Evolutionary conservation across 768 basidiomycete genomes (phyloP), one percentile per base, ranked within the genome.

Genomic region (Vararia minispora): DNA sequence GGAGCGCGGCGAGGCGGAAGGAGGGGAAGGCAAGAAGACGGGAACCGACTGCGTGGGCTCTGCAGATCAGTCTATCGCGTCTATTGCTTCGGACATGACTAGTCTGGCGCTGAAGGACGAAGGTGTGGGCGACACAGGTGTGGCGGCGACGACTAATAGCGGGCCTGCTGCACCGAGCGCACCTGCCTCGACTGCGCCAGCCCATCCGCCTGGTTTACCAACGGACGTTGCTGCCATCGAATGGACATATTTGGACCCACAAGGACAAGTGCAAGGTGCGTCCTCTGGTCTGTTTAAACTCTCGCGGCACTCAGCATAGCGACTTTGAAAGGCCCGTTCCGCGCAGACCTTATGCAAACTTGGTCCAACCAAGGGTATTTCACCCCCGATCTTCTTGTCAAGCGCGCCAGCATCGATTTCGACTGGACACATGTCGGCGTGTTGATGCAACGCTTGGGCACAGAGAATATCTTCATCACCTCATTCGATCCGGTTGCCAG

Each of bases 281-380:
- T 48, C 5, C 28, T 16, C 21, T 6, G 10, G 16, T 21, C 4
- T 16, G 13, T 11, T 1, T 28, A 9, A 20, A 25, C 33, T 41
- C 33, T 9, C 25, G n/a, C n/a, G n/a, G n/a, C n/a, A n/a, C n/a
- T n/a, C n/a, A n/a, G n/a, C n/a, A n/a, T n/a, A n/a, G n/a, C n/a
- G n/a, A 35, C 28, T 26, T 28, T 32, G 37, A 30, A 14, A 94
- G 90, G 91, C 41, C 90, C 91, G 5, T 97, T 94, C 68, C 71
- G 71, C 31, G 88, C 87, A 20, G 76, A 81, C 44, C 49, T 83
- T 39, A 94, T 97, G 91, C 90, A 94, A 62, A 86, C 86, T 52
- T 95, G 91, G 91, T 80, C 78, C 54, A 77, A 87, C 35, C 84
- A 83, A 50, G 84, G 86, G 12, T 97, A 92, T 59, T 97, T 97